phyloP scores from a whole-genome alignment of 441 rosid genomes.

The Aquilaria agallochum region DNA sequence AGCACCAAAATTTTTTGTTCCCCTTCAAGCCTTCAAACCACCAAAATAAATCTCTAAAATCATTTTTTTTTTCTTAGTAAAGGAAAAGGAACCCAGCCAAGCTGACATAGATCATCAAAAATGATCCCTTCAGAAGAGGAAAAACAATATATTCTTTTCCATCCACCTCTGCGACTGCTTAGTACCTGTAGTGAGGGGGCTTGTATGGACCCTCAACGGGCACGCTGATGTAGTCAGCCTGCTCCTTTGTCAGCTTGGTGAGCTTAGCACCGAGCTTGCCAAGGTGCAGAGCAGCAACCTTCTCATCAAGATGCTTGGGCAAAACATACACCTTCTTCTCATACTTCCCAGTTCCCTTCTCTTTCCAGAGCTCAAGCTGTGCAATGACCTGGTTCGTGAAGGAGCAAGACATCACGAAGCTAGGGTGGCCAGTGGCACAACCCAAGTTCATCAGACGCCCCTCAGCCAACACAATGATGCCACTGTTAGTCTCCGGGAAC shows the following conservation, averaged over 20 bases:
- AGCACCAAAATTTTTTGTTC: too few relatives aligned
- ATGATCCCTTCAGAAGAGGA: too few relatives aligned
- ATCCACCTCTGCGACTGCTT: conserved; percentile 7
- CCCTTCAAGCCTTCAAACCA: too few relatives aligned
- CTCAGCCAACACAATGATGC: conserved; percentile 48
- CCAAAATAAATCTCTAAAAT: too few relatives aligned
- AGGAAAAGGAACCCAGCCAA: too few relatives aligned
- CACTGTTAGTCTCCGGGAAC: conserved; percentile 42
- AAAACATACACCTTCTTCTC: conserved; percentile 87
- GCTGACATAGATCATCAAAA: too few relatives aligned
- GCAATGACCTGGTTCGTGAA: conserved; percentile 97
- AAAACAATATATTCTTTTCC: not conserved
- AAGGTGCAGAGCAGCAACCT: conserved; percentile 52
- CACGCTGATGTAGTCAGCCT: conserved; percentile 50
- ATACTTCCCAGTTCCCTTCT: conserved; percentile 63
- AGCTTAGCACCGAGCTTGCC: conserved; percentile 51
- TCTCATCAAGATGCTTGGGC: conserved; percentile 64
- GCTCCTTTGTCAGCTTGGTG: conserved; percentile 49
- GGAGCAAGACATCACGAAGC: conserved; percentile 92
- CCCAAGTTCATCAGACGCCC: conserved; percentile 65
- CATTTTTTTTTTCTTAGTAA: too few relatives aligned
- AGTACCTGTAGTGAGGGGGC: conserved; percentile 50
- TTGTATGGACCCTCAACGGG: conserved; percentile 61
- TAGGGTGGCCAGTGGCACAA: conserved; percentile 83
- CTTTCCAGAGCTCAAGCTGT: conserved; percentile 86